Base-by-base conservation (phyloP, 371 early-diverging fungal species). In the Dichotomocladium elegans region DNA sequence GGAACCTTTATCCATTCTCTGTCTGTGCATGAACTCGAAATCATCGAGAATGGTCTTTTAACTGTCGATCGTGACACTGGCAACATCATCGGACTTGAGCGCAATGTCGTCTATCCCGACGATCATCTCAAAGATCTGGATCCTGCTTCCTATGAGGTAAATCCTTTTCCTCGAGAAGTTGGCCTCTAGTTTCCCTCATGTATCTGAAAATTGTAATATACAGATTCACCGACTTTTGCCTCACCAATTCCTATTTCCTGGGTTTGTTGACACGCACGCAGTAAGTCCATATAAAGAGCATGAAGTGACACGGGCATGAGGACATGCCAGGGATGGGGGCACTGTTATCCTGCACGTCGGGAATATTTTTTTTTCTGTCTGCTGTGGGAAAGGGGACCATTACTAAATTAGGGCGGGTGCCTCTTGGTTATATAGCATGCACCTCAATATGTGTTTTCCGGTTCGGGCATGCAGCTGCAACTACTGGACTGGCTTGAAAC, bases 211-310 rank as follows among this genome's bases (percentile, higher is more conserved):
- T n/a, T n/a, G n/a, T n/a, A n/a, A n/a, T n/a, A n/a, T 12, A 37
- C 54, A 81, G 77, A 40, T 83, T 34, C 65, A 76, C 17, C 29
- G 58, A 25, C 63, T 89, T 15, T 54, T 55, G 0, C 55, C 63
- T 2, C 67, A 77, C 31, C 88, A 90, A 63, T 89, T 94, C 56
- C 64, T 96, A 45, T 74, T 92, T 50, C 96, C 91, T 27, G 91
- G 96, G 0, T 82, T 95, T 29, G 77, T 96, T 40, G 96, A 96
- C 58, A 92, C 93, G 3, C 96, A 96, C 63, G 88, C 88, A 28
- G 80, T 80, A 76, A 58, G 69, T 47, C 21, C 29, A n/a, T 7
- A 27, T 28, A 9, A 26, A 14, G 27, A 15, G 8, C 21, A 15
- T 37, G 17, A n/a, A n/a, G n/a, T n/a, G n/a, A n/a, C n/a, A n/a